Evolutionary conservation across 305 asterid genomes (phyloP).

Genomic region (Rubia balearica): DNA sequence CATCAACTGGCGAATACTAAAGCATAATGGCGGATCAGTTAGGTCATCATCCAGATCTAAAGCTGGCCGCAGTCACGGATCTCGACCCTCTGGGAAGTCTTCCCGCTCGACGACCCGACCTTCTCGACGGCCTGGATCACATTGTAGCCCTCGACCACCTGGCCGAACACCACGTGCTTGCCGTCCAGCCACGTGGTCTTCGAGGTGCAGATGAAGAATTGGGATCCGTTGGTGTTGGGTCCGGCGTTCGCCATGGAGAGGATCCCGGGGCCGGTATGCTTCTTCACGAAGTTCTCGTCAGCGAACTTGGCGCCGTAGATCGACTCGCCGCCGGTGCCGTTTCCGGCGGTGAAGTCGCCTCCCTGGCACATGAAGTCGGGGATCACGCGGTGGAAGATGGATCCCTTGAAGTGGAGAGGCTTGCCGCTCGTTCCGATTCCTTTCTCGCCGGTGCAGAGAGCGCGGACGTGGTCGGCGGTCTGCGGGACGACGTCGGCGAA

Average conservation of each 20-base stretch:
- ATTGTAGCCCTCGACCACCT: constrained; percentile 21
- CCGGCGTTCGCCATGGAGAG: constrained; percentile 31
- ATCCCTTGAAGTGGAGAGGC: constrained; percentile 32
- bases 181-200: constrained; percentile 28
- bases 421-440: constrained; percentile 25
- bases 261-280: constrained; percentile 28
- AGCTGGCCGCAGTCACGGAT: constrained; percentile 25
- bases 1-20: not conserved
- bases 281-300: constrained; percentile 28
- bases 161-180: constrained; percentile 27
- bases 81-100: constrained; percentile 17
- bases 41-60: constrained; percentile 4
- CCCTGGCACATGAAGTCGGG: constrained; percentile 33
- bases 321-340: constrained; percentile 31
- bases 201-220: constrained; percentile 25
- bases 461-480: constrained; percentile 29
- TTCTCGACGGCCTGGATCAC: constrained; percentile 19
- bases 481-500: constrained; percentile 27
- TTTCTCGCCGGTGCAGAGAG: constrained; percentile 32
- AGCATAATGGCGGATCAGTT: not conserved
- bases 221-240: constrained; percentile 28
- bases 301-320: constrained; percentile 25
- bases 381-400: constrained; percentile 30
- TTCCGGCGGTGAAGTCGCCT: constrained; percentile 30
- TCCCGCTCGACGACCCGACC: constrained; percentile 23